Evolutionary conservation across 225 moss, liverwort and hornwort genomes (phyloP), one percentile per base, ranked within the genome.

Genomic region (Climacium dendroides): DNA sequence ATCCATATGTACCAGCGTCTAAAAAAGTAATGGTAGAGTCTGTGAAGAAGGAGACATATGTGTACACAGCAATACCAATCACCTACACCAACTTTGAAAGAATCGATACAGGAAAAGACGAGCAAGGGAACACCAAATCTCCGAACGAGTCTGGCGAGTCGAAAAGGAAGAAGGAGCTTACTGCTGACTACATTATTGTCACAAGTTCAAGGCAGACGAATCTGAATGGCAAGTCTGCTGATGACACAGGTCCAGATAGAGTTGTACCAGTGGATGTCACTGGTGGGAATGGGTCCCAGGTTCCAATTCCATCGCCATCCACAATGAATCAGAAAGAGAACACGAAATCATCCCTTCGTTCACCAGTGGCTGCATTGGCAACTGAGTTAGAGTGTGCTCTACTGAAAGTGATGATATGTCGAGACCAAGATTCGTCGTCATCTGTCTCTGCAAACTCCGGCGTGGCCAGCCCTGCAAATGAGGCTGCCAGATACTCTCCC

Each of bases 361-460:
- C 94, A 43, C 89, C 93, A 20, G 96, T 94, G 80, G 92, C 98
- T 88, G 94, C 93, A 26, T 91, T 98, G 89, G 98, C 96, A 88
- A 96, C 98, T 73, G 98, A 96, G 87, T 85, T 98, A 85, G 98
- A 98, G 92, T 96, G 98, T 90, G 96, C 96, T 79, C 83, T 98
- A 70, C 85, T 96, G 84, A 96, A 96, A 89, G 92, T 94, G 61
- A 91, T 96, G 87, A 92, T 96, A 90, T 93, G 94, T 83, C 93
- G 93, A 82, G 91, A 94, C 76, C 93, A 91, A 81, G 93, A 94
- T 77, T 93, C 79, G 54, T 86, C 87, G 20, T 93, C 94, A 50
- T 87, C 87, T 85, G 84, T 82, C 55, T 88, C 90, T 78, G 94
- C 86, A 83, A 82, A 82, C 88, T 89, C 89, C 22, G 93, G 90